Percentiles rank a stretch among this genome's conserved stretches.
These are phyloP conservation scores for Blepharisma undulans DNA, from an alignment of 169 alveolate genomes.

Conservation along the genomic window DNA sequence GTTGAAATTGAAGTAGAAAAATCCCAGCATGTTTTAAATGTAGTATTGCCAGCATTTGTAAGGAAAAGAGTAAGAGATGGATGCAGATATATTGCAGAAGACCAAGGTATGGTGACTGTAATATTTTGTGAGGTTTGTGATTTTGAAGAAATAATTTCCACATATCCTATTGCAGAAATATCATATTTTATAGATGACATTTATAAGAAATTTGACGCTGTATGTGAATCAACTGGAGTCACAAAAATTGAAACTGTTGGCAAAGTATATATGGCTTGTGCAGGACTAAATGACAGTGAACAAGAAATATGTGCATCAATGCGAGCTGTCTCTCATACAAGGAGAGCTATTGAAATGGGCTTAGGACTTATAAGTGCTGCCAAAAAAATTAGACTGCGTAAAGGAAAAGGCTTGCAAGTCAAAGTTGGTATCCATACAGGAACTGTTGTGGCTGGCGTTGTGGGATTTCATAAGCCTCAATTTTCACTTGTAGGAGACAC, in stretches of 20 bases:
- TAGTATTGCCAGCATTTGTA: slow-evolving; percentile 84
- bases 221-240: slow-evolving; percentile 72
- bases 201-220: slow-evolving; percentile 76
- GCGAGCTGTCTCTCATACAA: background rate
- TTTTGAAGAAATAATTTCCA: slow-evolving; percentile 77
- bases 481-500: slow-evolving; percentile 97
- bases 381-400: background rate
- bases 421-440: slow-evolving; percentile 97
- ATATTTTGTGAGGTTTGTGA: slow-evolving; percentile 81
- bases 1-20: slow-evolving; percentile 38
- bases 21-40: slow-evolving; percentile 59
- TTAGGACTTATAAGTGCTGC: background rate
- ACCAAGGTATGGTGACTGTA: slow-evolving; percentile 85
- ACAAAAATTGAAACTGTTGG: slow-evolving; percentile 90
- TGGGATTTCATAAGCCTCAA: slow-evolving; percentile 96
- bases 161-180: slow-evolving; percentile 61
- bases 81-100: slow-evolving; percentile 74
- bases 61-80: slow-evolving; percentile 78
- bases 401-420: slow-evolving; percentile 66
- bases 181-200: slow-evolving; percentile 75
- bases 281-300: slow-evolving; percentile 66
- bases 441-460: slow-evolving; percentile 94
- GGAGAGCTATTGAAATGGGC: slow-evolving; percentile 23
- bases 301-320: slow-evolving; percentile 35
- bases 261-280: slow-evolving; percentile 85